Evolutionary conservation across 2,329 filamentous ascomycete genomes (phyloP), one percentile per base, ranked within the genome.

Genomic region (Lecanicillium sp.): DNA sequence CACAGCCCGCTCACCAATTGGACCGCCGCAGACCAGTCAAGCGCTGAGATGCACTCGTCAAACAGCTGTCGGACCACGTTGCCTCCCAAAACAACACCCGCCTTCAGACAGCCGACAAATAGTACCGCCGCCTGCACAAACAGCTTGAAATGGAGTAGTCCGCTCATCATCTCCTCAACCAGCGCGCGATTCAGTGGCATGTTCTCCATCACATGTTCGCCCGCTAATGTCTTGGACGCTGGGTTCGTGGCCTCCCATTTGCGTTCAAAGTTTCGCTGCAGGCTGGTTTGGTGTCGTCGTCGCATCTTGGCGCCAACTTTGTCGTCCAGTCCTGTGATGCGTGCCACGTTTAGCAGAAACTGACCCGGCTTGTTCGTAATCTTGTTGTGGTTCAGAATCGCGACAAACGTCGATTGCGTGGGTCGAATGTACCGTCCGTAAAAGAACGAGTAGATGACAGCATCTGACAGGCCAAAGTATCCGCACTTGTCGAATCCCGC

Each of bases 401-500:
- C 74, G 6, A 71, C 61, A 19, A 72, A 63, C 0, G 76, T 79
- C 20, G 70, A 69, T 36, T 70, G 63, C 1, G 75, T 78, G 2
- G 75, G 74, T 29, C 60, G 66, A 36, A 77, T 58, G 4, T 62
- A 62, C 30, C 67, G 74, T 9, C 65, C 55, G 33, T 69, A 54
- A 35, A 78, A 62, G 44, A 79, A 75, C 0, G 71, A 74, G 42
- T 76, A 63, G 17, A 79, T 67, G 26, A 84, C 68, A n/a, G 68
- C 57, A 30, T 79, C 69, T 4, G 77, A 72, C 15, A 84, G 65
- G 30, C 67, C 64, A 48, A 73, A 68, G 44, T 74, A 67, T 23
- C 72, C 67, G 5, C 74, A 60, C 26, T 71, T 68, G 44, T 76
- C 72, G 43, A 91, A 81, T n/a, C 78, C 77, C n/a, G 77, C 62